These are phyloP conservation scores for Coemansia sp. DNA, from an alignment of 192 early-diverging fungal genomes.

Conservation along the genomic window DNA sequence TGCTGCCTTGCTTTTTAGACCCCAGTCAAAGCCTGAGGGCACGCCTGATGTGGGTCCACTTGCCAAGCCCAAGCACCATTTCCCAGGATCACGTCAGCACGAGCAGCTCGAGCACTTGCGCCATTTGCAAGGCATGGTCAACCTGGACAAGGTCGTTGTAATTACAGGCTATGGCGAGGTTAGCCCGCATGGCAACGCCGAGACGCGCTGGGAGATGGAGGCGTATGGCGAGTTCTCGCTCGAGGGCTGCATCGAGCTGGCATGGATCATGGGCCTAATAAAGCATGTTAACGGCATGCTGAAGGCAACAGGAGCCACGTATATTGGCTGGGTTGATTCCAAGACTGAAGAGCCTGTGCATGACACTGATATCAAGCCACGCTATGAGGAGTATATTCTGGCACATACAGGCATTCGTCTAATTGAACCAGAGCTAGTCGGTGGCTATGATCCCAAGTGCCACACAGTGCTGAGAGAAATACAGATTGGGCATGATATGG, in stretches of 20 bases:
- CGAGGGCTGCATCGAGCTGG: slow-evolving; percentile 86
- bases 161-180: slow-evolving; percentile 91
- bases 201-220: slow-evolving; percentile 97
- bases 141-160: slow-evolving; percentile 86
- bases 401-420: slow-evolving; percentile 55
- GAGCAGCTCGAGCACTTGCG: slow-evolving; percentile 62
- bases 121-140: slow-evolving; percentile 71
- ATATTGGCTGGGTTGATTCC: slow-evolving; percentile 82
- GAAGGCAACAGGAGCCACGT: not conserved
- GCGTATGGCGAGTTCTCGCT: slow-evolving; percentile 56
- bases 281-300: slow-evolving; percentile 67
- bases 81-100: slow-evolving; percentile 67
- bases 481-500: slow-evolving; percentile 78
- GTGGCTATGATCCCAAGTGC: slow-evolving; percentile 80
- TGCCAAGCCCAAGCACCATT: slow-evolving; percentile 84
- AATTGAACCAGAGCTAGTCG: slow-evolving; percentile 79
- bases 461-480: slow-evolving; percentile 84
- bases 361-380: slow-evolving; percentile 81
- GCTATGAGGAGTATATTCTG: slow-evolving; percentile 84
- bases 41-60: slow-evolving; percentile 53
- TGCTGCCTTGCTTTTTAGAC: not conserved
- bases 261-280: slow-evolving; percentile 94
- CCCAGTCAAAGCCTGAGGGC: not conserved
- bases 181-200: slow-evolving; percentile 79
- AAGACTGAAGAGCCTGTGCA: slow-evolving; percentile 76